These are phyloP conservation scores for Nemania bipapillata DNA, from an alignment of 2,329 filamentous ascomycete genomes.

Conservation along the genomic window DNA sequence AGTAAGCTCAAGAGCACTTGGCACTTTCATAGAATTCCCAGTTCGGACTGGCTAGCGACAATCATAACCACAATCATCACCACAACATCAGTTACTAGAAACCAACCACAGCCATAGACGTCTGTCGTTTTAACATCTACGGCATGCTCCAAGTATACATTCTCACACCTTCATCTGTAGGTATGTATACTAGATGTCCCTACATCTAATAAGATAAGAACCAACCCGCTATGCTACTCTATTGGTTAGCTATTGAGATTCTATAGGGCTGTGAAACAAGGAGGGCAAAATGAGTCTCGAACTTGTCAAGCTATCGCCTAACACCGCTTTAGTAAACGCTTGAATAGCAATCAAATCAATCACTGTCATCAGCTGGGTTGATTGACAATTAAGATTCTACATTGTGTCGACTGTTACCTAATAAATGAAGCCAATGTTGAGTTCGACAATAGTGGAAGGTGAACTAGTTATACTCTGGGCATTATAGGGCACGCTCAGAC, in stretches of 20 bases:
- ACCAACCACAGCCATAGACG: neutral
- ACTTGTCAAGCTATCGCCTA: constrained; percentile 5
- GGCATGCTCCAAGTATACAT: neutral
- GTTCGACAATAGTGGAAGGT: neutral
- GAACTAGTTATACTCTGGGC: constrained; percentile 14
- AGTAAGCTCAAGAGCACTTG: neutral
- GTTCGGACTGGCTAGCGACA: neutral
- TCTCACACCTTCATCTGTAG: neutral
- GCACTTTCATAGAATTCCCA: neutral
- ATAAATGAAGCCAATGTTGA: constrained; percentile 5
- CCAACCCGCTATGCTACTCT: neutral
- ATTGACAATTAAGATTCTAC: constrained; percentile 1
- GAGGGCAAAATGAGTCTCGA: constrained; percentile 27
- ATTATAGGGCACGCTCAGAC: constrained; percentile 33
- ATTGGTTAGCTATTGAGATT: constrained; percentile 3
- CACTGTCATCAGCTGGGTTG: neutral
- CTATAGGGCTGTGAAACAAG: constrained; percentile 12
- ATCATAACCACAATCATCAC: neutral
- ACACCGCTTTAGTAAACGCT: constrained; percentile 5
- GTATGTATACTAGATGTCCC: neutral
- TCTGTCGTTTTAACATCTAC: neutral
- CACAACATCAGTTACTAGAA: neutral
- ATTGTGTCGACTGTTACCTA: constrained; percentile 17
- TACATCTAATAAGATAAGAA: neutral
- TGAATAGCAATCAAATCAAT: neutral